Conservation (phyloP, 805 yeast genomes). For the Wickerhamiella nectarea region DNA sequence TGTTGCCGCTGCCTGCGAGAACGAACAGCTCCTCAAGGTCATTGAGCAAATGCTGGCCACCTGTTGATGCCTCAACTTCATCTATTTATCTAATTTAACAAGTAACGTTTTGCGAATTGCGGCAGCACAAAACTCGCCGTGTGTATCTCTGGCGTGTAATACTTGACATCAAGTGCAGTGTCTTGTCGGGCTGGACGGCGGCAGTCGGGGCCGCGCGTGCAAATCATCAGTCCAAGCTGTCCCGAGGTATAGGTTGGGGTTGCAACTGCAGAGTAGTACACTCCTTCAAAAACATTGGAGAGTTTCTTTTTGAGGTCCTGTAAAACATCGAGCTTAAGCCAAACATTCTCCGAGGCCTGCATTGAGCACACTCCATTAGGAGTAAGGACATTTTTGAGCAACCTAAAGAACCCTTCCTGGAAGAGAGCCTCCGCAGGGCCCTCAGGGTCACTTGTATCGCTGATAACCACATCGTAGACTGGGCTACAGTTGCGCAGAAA, state of each 20-base stretch:
- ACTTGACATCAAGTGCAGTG: slow-evolving; percentile 42
- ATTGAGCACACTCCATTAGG: slow-evolving; percentile 59
- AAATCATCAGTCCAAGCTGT: slow-evolving; percentile 95
- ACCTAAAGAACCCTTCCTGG: slow-evolving; percentile 59
- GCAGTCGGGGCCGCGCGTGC: slow-evolving; percentile 54
- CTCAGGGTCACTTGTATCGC: slow-evolving; percentile 90
- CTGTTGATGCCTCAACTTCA: slow-evolving; percentile 30
- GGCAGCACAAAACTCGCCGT: slow-evolving; percentile 84
- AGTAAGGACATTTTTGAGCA: slow-evolving; percentile 49
- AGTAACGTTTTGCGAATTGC: slow-evolving; percentile 61
- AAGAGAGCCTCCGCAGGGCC: slow-evolving; percentile 90
- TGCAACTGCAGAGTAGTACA: slow-evolving; percentile 79
- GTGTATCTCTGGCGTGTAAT: slow-evolving; percentile 77
- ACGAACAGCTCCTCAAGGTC: slow-evolving; percentile 80
- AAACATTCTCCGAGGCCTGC: slow-evolving; percentile 75
- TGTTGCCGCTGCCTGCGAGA: slow-evolving; percentile 97
- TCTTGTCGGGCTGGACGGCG: slow-evolving; percentile 39
- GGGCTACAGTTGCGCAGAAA: slow-evolving; percentile 38
- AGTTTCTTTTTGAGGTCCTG: slow-evolving; percentile 73
- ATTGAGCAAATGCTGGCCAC: slow-evolving; percentile 83
- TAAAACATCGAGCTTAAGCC: slow-evolving; percentile 80
- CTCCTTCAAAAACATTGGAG: slow-evolving; percentile 75
- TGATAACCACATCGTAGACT: slow-evolving; percentile 69
- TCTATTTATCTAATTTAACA: slow-evolving; percentile 21
- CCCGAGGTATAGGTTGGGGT: slow-evolving; percentile 97